A percentile compares a stretch with the other conserved stretches of the same genome.
These are phyloP conservation scores for Ochetophila trinervis DNA, from an alignment of 306 rosid species.

Conservation along the genomic window DNA sequence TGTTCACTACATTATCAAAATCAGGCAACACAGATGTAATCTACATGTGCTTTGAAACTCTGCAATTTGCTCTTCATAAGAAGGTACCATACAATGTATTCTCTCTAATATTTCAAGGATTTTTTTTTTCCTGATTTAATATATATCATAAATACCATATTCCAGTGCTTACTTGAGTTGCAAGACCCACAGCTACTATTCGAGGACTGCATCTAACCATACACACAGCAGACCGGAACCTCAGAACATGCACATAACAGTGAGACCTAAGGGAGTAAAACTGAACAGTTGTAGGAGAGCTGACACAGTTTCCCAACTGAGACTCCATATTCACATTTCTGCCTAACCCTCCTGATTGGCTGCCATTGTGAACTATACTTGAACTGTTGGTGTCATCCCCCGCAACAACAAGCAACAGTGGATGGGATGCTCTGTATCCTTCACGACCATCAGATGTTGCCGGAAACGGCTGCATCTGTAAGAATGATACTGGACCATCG, in stretches of 20 bases:
- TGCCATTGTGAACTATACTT: slow-evolving; percentile 28
- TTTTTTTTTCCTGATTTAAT: slow-evolving; percentile 2
- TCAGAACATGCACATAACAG: slow-evolving; percentile 72
- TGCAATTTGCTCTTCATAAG: neutral
- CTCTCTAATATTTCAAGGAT: neutral
- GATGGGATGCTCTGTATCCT: slow-evolving; percentile 57
- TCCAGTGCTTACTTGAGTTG: slow-evolving; percentile 66
- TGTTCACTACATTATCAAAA: neutral
- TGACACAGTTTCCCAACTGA: slow-evolving; percentile 42
- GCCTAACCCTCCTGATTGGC: slow-evolving; percentile 38
- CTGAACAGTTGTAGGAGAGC: slow-evolving; percentile 70
- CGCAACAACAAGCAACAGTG: slow-evolving; percentile 74
- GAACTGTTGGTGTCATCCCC: slow-evolving; percentile 45
- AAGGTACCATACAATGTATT: slow-evolving; percentile 1
- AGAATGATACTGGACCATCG: slow-evolving; percentile 71
- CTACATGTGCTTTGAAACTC: neutral
- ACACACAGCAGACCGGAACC: slow-evolving; percentile 72
- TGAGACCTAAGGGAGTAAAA: slow-evolving; percentile 82
- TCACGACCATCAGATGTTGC: slow-evolving; percentile 47
- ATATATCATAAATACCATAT: slow-evolving; percentile 10
- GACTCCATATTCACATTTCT: slow-evolving; percentile 43
- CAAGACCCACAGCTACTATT: slow-evolving; percentile 86
- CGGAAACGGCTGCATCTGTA: slow-evolving; percentile 86
- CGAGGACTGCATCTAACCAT: slow-evolving; percentile 89
- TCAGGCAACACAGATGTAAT: neutral